Evolutionary conservation across 129 eudicot species (phyloP), one percentile per base, ranked within the genome.

Genomic region (Artemisia annua): DNA sequence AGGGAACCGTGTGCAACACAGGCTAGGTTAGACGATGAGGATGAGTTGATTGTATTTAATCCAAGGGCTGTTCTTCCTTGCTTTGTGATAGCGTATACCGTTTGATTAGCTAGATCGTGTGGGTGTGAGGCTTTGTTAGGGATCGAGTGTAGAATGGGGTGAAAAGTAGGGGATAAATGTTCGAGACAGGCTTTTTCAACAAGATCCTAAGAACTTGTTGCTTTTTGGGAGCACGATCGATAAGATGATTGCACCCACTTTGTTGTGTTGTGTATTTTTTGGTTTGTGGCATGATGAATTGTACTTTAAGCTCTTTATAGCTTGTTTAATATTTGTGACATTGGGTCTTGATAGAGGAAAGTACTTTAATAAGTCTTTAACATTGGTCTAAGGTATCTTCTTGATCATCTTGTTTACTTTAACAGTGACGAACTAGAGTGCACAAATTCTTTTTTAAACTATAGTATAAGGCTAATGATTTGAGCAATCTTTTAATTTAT

Each of bases 41-140:
- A 87, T 67, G 96, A 92, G 77, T 30, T 92, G 70, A 73, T 92
- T 70, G 96, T 92, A 32, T 89, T 85, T 71, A 92, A 89, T 83
- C 94, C 98, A 7, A 89, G 96, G 86, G 98, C 98, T 60, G 98
- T 92, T 64, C 94, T 92, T 66, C 98, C 98, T 55, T 92, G 98
- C 67, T 92, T 92, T 74, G 91, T 89, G 61, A 92, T 92, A 12
- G 94, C 87, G 71, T 92, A 92, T 67, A 87, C 89, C 5, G 87
- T 85, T 55, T 92, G 86, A 83, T 79, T 54, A n/a, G n/a, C n/a
- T n/a, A 65, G 76, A 70, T 79, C 75, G 82, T 78, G 78, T 72
- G 82, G 82, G n/a, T 71, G 59, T 78, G 77, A 63, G 50, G 69
- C 4, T 20, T 55, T 66, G 32, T 7, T 59, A 8, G 61, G 64